These are phyloP conservation scores for Ceratobasidium sp. DNA, from an alignment of 1,284 basidiomycete genomes.

Conservation along the genomic window DNA sequence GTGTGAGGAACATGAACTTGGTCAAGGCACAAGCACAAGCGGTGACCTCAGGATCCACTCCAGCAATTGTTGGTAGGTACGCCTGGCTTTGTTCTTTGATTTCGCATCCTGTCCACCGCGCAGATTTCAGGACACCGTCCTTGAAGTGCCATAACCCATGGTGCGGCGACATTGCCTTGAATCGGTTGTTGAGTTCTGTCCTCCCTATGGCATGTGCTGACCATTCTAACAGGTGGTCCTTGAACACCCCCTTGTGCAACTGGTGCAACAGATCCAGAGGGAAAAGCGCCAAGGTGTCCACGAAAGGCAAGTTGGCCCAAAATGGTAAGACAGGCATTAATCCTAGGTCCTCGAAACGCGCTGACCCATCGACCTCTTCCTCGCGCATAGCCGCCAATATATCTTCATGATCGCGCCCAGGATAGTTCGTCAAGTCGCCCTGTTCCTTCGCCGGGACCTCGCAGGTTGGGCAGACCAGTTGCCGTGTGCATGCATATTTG, in stretches of 20 bases:
- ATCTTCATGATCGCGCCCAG: not conserved
- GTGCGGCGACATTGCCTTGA: slow-evolving; percentile 17
- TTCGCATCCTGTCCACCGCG: slow-evolving; percentile 51
- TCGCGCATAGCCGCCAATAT: not conserved
- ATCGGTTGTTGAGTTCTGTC: slow-evolving; percentile 36
- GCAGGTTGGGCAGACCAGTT: slow-evolving; percentile 32
- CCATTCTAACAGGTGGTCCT: slow-evolving; percentile 44
- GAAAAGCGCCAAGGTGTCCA: slow-evolving; percentile 47
- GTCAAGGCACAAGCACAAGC: slow-evolving; percentile 48
- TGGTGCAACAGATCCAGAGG: slow-evolving; percentile 51
- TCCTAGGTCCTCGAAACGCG: not conserved
- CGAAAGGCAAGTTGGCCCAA: slow-evolving; percentile 44
- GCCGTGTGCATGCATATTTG: slow-evolving; percentile 1
- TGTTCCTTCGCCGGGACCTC: not conserved
- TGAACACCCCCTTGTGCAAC: slow-evolving; percentile 52
- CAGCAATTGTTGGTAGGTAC: slow-evolving; percentile 50
- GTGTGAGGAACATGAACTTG: slow-evolving; percentile 51
- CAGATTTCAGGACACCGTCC: slow-evolving; percentile 44
- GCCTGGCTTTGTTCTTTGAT: slow-evolving; percentile 51
- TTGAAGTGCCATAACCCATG: slow-evolving; percentile 19
- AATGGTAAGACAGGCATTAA: not conserved
- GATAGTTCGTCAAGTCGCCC: slow-evolving; percentile 8
- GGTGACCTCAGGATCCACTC: slow-evolving; percentile 36
- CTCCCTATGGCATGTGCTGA: not conserved
- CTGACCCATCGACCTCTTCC: not conserved